phyloP scores from a whole-genome alignment of 345 rosid genomes.

The Gossypium longicalyx region DNA sequence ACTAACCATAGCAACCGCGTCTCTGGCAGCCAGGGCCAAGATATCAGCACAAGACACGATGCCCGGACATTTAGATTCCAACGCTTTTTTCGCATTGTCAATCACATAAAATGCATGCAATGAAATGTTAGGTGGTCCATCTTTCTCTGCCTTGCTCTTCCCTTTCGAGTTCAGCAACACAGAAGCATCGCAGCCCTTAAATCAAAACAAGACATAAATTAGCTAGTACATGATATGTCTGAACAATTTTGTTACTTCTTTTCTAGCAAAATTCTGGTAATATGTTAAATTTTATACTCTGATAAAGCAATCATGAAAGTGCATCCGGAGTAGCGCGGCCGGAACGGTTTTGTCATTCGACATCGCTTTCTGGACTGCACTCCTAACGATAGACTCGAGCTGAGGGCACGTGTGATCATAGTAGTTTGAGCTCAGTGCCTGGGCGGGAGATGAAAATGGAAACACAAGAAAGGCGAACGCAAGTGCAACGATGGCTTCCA shows the following conservation, averaged over 20 bases:
- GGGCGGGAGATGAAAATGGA: conserved; percentile 27
- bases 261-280: not conserved
- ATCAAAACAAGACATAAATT: not conserved
- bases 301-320: conserved; percentile 80
- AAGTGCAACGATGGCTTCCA: conserved; percentile 27
- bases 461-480: conserved; percentile 22
- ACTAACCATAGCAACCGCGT: conserved; percentile 70
- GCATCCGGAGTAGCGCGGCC: conserved; percentile 83
- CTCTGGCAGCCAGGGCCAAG: conserved; percentile 76
- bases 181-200: conserved; percentile 86
- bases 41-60: conserved; percentile 90
- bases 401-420: conserved; percentile 58
- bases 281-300: conserved; percentile 34
- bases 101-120: conserved; percentile 83
- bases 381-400: conserved; percentile 46
- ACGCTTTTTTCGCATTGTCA: conserved; percentile 69
- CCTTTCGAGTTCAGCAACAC: conserved; percentile 68
- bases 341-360: conserved; percentile 67
- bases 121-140: conserved; percentile 86
- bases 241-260: not conserved
- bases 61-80: conserved; percentile 74
- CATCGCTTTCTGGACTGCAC: conserved; percentile 58
- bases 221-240: not conserved
- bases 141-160: conserved; percentile 71
- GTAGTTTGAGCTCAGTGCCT: conserved; percentile 53